Conservation (phyloP, 148 eudicot species). For the Dysphania ambrosioides region DNA sequence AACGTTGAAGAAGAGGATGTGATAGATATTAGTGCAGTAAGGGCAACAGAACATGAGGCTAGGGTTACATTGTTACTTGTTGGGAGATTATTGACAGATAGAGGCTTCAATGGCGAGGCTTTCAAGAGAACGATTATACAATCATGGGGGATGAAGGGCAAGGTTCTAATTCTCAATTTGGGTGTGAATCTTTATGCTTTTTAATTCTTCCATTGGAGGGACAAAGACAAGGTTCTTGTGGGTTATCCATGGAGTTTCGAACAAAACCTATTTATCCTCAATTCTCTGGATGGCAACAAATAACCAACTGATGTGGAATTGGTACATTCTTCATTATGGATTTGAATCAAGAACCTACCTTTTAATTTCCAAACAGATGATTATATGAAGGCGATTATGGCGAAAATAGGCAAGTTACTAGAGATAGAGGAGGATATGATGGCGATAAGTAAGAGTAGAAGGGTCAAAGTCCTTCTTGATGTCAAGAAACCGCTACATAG, state of each 20-base stretch:
- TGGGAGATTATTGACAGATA: no score
- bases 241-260: no score
- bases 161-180: not conserved
- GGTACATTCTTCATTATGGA: not conserved
- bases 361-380: not conserved
- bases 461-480: not conserved
- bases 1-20: no score
- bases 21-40: no score
- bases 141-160: not conserved
- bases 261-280: no score
- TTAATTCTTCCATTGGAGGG: no score
- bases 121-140: not conserved
- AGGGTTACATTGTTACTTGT: no score
- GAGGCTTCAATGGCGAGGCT: not conserved
- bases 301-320: not conserved
- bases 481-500: not conserved
- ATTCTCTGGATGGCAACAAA: not conserved
- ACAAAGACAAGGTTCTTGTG: no score
- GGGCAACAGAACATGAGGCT: no score
- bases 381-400: not conserved
- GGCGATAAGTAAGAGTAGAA: not conserved
- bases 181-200: not conserved
- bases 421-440: not conserved
- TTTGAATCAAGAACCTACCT: not conserved
- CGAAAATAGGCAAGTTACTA: not conserved